These are phyloP conservation scores for Bullera alba DNA, from an alignment of 768 basidiomycete genomes.

Conservation along the genomic window DNA sequence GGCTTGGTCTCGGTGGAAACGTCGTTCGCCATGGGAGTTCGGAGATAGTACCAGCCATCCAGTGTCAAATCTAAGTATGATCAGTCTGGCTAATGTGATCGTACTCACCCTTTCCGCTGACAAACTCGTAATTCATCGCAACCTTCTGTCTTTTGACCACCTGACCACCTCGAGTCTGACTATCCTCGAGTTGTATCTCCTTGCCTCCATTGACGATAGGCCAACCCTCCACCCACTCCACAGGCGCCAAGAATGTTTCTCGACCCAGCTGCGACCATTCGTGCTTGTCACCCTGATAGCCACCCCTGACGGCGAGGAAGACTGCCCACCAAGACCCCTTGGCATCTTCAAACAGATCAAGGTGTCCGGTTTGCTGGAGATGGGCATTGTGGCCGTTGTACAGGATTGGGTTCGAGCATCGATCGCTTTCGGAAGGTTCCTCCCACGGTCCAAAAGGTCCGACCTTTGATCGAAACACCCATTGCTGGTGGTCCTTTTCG, in stretches of 20 bases:
- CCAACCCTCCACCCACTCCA: conserved; percentile 40
- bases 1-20: conserved; percentile 8
- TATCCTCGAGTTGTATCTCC: background rate
- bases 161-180: background rate
- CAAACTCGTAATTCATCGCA: conserved; percentile 1
- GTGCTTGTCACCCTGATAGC: background rate
- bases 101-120: background rate
- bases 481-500: conserved; percentile 18
- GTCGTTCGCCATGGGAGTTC: conserved; percentile 14
- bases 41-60: conserved; percentile 22
- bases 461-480: conserved; percentile 43
- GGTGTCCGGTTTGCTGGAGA: conserved; percentile 49
- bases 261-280: conserved; percentile 45
- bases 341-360: conserved; percentile 46
- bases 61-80: background rate
- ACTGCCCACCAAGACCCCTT: conserved; percentile 44
- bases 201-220: conserved; percentile 15
- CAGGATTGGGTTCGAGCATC: conserved; percentile 24
- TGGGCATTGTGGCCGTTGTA: conserved; percentile 31
- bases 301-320: conserved; percentile 27
- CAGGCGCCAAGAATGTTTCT: conserved; percentile 47
- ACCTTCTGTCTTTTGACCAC: background rate
- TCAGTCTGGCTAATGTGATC: background rate
- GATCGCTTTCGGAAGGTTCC: conserved; percentile 6
- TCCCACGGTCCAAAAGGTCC: conserved; percentile 41